Evolutionary conservation across 139 green algal genomes (phyloP).

Genomic region (Chlamydomonas schloesseri): DNA sequence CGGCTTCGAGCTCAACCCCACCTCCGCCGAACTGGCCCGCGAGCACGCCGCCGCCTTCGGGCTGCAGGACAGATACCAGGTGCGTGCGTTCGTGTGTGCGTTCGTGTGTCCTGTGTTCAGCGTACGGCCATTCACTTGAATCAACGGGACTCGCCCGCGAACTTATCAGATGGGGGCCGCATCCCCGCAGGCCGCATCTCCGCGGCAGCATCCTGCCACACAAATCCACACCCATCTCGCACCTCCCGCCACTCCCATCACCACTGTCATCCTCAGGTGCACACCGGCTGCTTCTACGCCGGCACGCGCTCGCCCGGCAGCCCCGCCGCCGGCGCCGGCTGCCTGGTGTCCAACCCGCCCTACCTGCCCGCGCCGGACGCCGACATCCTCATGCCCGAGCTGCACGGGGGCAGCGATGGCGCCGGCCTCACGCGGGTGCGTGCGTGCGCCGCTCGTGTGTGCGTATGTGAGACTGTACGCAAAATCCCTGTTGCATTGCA

Average conservation of each 20-base stretch:
- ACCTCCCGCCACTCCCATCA: too few species aligned
- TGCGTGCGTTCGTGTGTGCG: conserved; percentile 1
- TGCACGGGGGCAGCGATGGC: conserved; percentile 65
- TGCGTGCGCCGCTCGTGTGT: not conserved
- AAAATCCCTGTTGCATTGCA: too few species aligned
- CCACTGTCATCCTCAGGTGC: not conserved
- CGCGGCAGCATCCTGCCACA: too few species aligned
- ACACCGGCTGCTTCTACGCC: conserved; percentile 67
- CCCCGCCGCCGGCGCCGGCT: conserved; percentile 10
- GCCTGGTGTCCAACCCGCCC: conserved; percentile 67
- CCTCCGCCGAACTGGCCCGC: conserved; percentile 49
- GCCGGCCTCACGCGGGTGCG: conserved; percentile 50
- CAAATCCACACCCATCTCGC: too few species aligned
- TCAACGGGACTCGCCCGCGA: too few species aligned
- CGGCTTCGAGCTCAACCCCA: conserved; percentile 66
- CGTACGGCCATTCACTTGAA: too few species aligned
- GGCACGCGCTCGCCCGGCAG: conserved; percentile 15
- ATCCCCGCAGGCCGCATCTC: too few species aligned
- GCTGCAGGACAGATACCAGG: conserved; percentile 51
- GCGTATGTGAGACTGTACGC: too few species aligned
- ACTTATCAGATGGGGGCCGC: too few species aligned
- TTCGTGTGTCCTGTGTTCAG: too few species aligned
- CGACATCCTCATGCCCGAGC: conserved; percentile 67
- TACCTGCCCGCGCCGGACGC: conserved; percentile 59
- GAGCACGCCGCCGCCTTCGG: conserved; percentile 6